Evolutionary conservation across 371 early-diverging fungal species (phyloP).

Genomic region (Mortierella sp.): DNA sequence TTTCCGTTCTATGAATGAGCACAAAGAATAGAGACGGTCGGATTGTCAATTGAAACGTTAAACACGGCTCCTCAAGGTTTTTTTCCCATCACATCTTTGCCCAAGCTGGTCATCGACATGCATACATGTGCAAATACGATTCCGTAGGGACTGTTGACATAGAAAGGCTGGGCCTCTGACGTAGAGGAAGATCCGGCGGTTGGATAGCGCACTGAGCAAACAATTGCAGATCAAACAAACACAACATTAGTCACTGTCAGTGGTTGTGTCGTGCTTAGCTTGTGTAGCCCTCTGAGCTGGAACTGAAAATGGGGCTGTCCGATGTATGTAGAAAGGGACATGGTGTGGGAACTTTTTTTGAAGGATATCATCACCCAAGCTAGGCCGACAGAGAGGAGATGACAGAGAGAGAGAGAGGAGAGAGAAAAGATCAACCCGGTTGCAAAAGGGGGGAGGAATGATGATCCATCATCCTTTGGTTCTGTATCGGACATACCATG

Average conservation of each 20-base stretch:
- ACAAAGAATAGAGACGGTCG: background rate
- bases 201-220: constrained; percentile 90
- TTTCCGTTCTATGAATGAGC: constrained; percentile 86
- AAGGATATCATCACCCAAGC: too few relatives aligned
- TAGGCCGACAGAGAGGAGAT: too few relatives aligned
- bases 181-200: constrained; percentile 94
- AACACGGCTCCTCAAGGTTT: background rate
- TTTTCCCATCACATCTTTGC: constrained; percentile 3
- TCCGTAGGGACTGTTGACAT: constrained; percentile 98
- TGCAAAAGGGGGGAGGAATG: background rate
- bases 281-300: too few relatives aligned
- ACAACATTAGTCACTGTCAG: constrained; percentile 22
- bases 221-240: constrained; percentile 1
- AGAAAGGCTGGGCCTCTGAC: constrained; percentile 98
- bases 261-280: too few relatives aligned
- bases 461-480: constrained; percentile 4
- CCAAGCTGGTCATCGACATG: background rate
- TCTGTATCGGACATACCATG: constrained; percentile 77
- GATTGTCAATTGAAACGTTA: constrained; percentile 1
- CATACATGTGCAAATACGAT: constrained; percentile 95
- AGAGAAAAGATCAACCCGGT: too few relatives aligned
- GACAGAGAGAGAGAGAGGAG: background rate
- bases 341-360: too few relatives aligned
- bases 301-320: too few relatives aligned
- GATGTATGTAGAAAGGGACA: too few relatives aligned